Evolutionary conservation across 768 basidiomycete species (phyloP), one percentile per base, ranked within the genome.

Genomic region (Panus rudis): DNA sequence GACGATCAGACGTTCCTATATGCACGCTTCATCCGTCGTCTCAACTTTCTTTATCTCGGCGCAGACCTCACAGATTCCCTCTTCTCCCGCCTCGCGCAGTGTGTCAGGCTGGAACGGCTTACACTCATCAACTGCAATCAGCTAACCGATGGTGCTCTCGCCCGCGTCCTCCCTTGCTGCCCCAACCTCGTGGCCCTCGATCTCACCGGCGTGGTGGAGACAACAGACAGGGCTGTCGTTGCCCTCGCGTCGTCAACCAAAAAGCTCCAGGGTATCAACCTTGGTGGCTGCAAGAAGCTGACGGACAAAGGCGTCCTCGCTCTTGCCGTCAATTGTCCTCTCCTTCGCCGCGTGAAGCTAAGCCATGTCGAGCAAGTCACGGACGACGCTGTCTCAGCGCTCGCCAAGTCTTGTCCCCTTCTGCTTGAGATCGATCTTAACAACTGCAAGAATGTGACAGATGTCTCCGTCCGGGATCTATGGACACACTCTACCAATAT

Each of bases 361-460:
- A 84, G 81, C 52, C 80, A 81, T 40, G 73, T 93, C 32, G 77
- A 77, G 43, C 67, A 69, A 20, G 64, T 97, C 46, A 92, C 92
- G 0, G 89, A 94, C 54, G 62, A 61, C 20, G 72, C 92, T 21
- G 71, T 99, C 52, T 76, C 81, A 25, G 73, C 80, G 24, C 72
- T 99, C 39, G 85, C 86, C 25, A 75, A 74, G 48, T 73, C 72
- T 4, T 94, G 92, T 58, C 85, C 89, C 1, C 72, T 92, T 39
- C 76, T 99, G 20, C 76, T 99, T 44, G 96, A 99, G 63, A 80
- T 98, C 52, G 96, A 99, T 64, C 80, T 99, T 55, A 84, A 89
- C 56, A 74, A 80, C 49, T 92, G 92, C 67, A 73, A 75, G 46
- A 70, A 69, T 42, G 74, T 97, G 56, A 84, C 90, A 14, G 83